Conservation (phyloP, 371 early-diverging fungal species). For the Actinomucor elegans region DNA sequence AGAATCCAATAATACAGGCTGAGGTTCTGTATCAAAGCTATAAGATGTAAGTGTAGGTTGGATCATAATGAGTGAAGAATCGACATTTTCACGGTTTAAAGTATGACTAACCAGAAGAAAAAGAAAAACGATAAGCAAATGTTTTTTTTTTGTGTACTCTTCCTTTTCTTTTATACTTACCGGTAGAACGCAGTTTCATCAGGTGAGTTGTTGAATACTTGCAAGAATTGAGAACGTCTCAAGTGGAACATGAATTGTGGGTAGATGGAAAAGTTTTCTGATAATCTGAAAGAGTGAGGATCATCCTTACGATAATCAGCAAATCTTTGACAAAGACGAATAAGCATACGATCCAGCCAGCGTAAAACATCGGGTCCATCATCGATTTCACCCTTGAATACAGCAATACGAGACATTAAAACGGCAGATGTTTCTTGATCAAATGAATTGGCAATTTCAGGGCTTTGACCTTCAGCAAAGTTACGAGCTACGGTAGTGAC, state of each 20-base stretch:
- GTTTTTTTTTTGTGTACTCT: too few relatives aligned
- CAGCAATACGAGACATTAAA: constrained; percentile 98
- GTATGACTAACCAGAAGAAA: constrained; percentile 86
- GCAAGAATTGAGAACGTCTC: constrained; percentile 96
- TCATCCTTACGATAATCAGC: constrained; percentile 97
- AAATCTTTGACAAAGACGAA: constrained; percentile 97
- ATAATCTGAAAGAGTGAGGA: constrained; percentile 90
- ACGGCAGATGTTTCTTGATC: constrained; percentile 99
- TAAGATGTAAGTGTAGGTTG: constrained; percentile 98
- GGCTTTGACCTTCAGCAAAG: constrained; percentile 88
- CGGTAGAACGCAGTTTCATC: constrained; percentile 98
- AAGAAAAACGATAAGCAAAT: too few relatives aligned
- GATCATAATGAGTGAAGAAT: constrained; percentile 98
- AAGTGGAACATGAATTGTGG: constrained; percentile 99
- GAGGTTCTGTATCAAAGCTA: constrained; percentile 85
- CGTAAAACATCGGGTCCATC: constrained; percentile 98
- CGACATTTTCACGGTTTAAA: constrained; percentile 92
- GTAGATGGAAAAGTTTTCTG: constrained; percentile 96
- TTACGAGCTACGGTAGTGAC: constrained; percentile 96
- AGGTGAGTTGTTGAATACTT: constrained; percentile 98
- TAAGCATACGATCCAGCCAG: constrained; percentile 99
- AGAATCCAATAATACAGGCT: constrained; percentile 97
- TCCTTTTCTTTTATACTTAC: constrained; percentile 3
- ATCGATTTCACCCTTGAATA: constrained; percentile 96
- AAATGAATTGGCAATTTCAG: constrained; percentile 90